Evolutionary conservation across 2,329 filamentous ascomycete genomes (phyloP), one percentile per base, ranked within the genome.

Genomic region (Cercospora berteroae): DNA sequence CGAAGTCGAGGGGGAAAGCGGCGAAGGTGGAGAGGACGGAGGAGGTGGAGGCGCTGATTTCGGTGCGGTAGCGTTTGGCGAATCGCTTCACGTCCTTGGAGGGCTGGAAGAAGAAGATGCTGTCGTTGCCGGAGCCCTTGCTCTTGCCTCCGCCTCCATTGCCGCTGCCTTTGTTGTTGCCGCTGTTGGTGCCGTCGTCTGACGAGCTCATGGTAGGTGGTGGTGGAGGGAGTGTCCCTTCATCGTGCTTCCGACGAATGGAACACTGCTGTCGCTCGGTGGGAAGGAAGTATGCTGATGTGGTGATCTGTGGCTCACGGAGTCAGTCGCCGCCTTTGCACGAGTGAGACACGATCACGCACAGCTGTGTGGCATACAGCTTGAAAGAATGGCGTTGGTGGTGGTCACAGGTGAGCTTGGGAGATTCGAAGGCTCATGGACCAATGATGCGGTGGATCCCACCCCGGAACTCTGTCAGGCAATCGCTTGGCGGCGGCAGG

Each of bases 1-100:
- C 90, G 74, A 92, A 94, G 79, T 96, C 92, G 73, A 96, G 87
- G 23, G 92, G 92, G 77, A 94, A 96, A n/a, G 92, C 90, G 71
- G 86, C 84, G 76, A 93, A 85, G 50, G 92, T 95, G 42, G 90
- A 93, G 65, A 94, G 84, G 71, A 94, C 84, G 79, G 90, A 94
- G 77, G 90, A 91, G 44, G 88, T 84, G 79, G 89, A 91, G 55
- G 92, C 92, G 69, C 91, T 88, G 72, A 95, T 88, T 80, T 94
- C 90, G 59, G 90, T 94, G 71, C 91, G 87, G 80, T 95, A 94
- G 72, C 85, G 86, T 81, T 92, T 93, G 75, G 90, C 83, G 82
- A 89, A 90, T 74, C 76, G 78, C 74, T 82, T 85, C 59, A 69
- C 68, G 25, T 82, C 79, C 65, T 81, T 78, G 71, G 77, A 79